These are phyloP conservation scores for Fomitopsis schrenkii DNA, from an alignment of 1,284 basidiomycete species.

Conservation along the genomic window DNA sequence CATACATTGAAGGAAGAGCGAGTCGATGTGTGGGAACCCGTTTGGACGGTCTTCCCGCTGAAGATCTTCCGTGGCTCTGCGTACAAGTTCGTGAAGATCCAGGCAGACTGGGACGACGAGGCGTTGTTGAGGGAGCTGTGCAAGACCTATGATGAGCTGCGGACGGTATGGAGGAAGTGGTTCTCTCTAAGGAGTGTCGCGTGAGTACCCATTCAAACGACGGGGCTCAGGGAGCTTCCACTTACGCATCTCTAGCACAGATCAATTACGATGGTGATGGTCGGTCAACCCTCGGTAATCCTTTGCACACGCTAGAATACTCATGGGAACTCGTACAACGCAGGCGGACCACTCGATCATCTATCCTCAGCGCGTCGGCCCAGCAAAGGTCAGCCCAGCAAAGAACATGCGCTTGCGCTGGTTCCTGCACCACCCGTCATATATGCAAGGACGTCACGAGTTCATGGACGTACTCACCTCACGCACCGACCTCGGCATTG, in stretches of 20 bases:
- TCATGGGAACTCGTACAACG: background rate
- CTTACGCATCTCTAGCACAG: background rate
- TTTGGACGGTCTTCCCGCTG: constrained; percentile 16
- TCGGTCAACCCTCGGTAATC: background rate
- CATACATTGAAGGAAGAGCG: background rate
- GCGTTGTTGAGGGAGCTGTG: constrained; percentile 12
- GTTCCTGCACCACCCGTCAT: constrained; percentile 17
- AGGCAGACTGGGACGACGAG: constrained; percentile 16
- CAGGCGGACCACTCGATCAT: constrained; percentile 16
- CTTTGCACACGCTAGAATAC: too few relatives aligned
- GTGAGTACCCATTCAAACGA: constrained; percentile 5
- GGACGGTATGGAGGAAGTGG: constrained; percentile 17
- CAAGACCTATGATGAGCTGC: constrained; percentile 12
- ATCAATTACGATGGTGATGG: constrained; percentile 14
- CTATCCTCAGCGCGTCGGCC: constrained; percentile 15
- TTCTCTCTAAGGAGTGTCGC: constrained; percentile 16
- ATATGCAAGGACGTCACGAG: constrained; percentile 15
- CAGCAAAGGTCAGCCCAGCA: constrained; percentile 11
- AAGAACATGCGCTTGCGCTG: constrained; percentile 19
- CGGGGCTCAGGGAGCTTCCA: too few relatives aligned
- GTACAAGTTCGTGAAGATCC: constrained; percentile 11
- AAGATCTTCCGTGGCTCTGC: constrained; percentile 14
- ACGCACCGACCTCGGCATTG: constrained; percentile 15
- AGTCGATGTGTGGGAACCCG: constrained; percentile 13
- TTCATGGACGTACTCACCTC: constrained; percentile 20